phyloP scores from a whole-genome alignment of 2,329 filamentous ascomycete species.

The Corynespora cassiicola region DNA sequence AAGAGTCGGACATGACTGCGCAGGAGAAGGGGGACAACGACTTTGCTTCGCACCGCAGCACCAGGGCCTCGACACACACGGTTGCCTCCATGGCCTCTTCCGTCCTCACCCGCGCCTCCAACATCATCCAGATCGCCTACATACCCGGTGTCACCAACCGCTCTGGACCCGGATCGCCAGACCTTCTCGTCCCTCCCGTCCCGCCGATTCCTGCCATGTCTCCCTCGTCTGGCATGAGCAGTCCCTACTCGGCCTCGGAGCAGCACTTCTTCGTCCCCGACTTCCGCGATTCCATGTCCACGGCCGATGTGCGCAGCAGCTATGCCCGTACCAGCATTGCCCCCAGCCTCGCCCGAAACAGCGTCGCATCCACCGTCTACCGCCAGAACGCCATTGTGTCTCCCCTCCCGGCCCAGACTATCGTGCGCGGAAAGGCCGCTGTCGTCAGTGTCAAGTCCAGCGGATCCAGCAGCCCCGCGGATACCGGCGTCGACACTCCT shows the following conservation, averaged over 20 bases:
- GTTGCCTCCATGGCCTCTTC: slow-evolving; percentile 93
- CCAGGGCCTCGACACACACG: slow-evolving; percentile 81
- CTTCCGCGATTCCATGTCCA: slow-evolving; percentile 83
- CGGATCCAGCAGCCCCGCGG: slow-evolving; percentile 61
- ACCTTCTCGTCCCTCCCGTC: slow-evolving; percentile 85
- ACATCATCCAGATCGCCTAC: slow-evolving; percentile 99
- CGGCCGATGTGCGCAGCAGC: slow-evolving; percentile 62
- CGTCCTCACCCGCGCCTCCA: slow-evolving; percentile 92
- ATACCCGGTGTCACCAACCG: slow-evolving; percentile 97
- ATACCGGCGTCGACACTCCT: slow-evolving; percentile 61
- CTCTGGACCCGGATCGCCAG: slow-evolving; percentile 81
- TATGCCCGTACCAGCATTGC: slow-evolving; percentile 56
- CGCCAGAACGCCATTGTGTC: slow-evolving; percentile 87
- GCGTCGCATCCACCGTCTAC: slow-evolving; percentile 91
- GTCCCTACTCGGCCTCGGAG: slow-evolving; percentile 66
- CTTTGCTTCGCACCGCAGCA: slow-evolving; percentile 61
- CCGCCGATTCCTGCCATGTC: slow-evolving; percentile 78
- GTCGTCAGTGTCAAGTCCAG: slow-evolving; percentile 89
- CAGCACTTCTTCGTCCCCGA: slow-evolving; percentile 96
- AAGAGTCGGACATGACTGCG: slow-evolving; percentile 60
- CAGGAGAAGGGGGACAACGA: slow-evolving; percentile 65
- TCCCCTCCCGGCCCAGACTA: slow-evolving; percentile 80
- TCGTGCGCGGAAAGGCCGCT: slow-evolving; percentile 85
- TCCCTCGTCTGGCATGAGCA: slow-evolving; percentile 64
- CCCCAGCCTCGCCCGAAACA: slow-evolving; percentile 56